These are phyloP conservation scores for Trametes punicea DNA, from an alignment of 768 basidiomycete species.

Conservation along the genomic window DNA sequence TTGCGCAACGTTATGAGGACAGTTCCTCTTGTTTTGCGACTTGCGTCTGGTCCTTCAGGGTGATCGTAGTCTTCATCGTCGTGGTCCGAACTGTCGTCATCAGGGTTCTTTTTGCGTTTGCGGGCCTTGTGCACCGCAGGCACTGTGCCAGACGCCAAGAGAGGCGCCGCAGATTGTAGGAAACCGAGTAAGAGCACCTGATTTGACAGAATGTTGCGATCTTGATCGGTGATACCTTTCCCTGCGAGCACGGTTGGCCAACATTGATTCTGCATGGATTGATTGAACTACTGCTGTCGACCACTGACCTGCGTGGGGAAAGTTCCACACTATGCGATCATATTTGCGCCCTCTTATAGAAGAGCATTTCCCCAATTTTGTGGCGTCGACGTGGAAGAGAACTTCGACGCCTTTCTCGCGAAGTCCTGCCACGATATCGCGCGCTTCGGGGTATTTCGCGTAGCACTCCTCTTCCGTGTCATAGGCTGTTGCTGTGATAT, in stretches of 20 bases:
- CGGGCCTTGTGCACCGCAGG: conserved; percentile 40
- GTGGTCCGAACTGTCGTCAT: conserved; percentile 46
- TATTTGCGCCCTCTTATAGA: conserved; percentile 59
- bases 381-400: conserved; percentile 84
- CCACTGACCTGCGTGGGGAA: conserved; percentile 85
- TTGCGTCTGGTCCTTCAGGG: conserved; percentile 19
- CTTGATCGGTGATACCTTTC: conserved; percentile 89
- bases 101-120: conserved; percentile 40
- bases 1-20: conserved; percentile 86
- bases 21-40: conserved; percentile 52
- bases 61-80: conserved; percentile 31
- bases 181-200: conserved; percentile 82
- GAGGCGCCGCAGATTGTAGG: conserved; percentile 63
- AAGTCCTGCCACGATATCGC: conserved; percentile 53
- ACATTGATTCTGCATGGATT: too few relatives aligned
- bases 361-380: conserved; percentile 57
- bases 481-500: conserved; percentile 81
- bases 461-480: conserved; percentile 76
- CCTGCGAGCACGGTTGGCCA: conserved; percentile 41
- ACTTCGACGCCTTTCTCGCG: conserved; percentile 62
- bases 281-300: too few relatives aligned
- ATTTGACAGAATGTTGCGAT: conserved; percentile 88
- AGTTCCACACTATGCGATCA: conserved; percentile 91
- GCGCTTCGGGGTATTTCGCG: conserved; percentile 77
- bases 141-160: conserved; percentile 56